phyloP scores from a whole-genome alignment of 2,329 filamentous ascomycete species.

The Orbilia brochopaga region DNA sequence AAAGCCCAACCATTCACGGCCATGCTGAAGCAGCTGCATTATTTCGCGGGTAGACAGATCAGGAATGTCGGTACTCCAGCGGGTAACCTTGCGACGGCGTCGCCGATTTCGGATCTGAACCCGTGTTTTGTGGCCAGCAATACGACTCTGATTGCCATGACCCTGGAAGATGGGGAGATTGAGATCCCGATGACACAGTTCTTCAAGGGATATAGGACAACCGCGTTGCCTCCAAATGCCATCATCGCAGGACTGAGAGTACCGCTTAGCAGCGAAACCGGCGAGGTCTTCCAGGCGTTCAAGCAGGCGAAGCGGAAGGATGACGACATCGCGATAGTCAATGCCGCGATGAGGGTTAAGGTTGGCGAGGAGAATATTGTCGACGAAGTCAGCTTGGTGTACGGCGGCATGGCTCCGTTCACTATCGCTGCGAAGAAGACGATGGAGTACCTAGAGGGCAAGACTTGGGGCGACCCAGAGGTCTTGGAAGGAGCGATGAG shows the following conservation, averaged over 20 bases:
- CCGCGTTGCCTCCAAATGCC: conserved; percentile 78
- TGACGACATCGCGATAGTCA: conserved; percentile 98
- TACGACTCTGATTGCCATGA: conserved; percentile 80
- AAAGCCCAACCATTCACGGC: conserved; percentile 83
- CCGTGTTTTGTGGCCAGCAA: conserved; percentile 90
- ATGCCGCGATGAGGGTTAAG: conserved; percentile 77
- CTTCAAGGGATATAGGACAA: conserved; percentile 88
- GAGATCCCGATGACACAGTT: conserved; percentile 92
- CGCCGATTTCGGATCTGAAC: conserved; percentile 94
- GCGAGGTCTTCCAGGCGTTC: conserved; percentile 86
- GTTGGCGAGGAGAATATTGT: conserved; percentile 74
- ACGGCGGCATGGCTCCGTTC: conserved; percentile 92
- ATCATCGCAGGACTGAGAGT: conserved; percentile 88
- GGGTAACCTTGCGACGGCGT: conserved; percentile 91
- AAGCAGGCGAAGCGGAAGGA: conserved; percentile 98
- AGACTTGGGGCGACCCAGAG: conserved; percentile 76
- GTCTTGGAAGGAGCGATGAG: conserved; percentile 90
- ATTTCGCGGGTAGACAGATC: conserved; percentile 94
- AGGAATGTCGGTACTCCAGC: conserved; percentile 97
- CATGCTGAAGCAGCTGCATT: conserved; percentile 90
- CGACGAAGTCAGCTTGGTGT: conserved; percentile 77
- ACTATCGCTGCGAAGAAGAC: conserved; percentile 86
- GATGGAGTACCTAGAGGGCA: conserved; percentile 75
- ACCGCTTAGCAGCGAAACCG: conserved; percentile 73
- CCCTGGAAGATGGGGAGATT: conserved; percentile 68